These are phyloP conservation scores for Pleurotus djamor DNA, from an alignment of 768 basidiomycete genomes.

Conservation along the genomic window DNA sequence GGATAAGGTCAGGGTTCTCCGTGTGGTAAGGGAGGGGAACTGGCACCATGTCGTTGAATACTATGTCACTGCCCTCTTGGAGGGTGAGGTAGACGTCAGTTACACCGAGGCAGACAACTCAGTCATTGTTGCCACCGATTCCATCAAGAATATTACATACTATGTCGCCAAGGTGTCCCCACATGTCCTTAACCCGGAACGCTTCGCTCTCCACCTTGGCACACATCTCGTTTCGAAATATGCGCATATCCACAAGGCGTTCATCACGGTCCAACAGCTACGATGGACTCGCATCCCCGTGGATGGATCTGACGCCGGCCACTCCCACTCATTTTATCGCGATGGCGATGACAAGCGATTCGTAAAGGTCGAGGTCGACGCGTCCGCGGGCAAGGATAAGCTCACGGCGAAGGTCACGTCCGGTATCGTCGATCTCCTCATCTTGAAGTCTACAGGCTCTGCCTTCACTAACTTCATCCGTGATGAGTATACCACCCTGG, in stretches of 20 bases:
- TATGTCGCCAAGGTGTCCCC: conserved; percentile 89
- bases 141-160: conserved; percentile 72
- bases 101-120: conserved; percentile 90
- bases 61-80: conserved; percentile 74
- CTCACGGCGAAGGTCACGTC: conserved; percentile 60
- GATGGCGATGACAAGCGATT: conserved; percentile 90
- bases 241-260: conserved; percentile 67
- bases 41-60: conserved; percentile 84
- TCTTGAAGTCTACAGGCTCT: conserved; percentile 89
- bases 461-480: conserved; percentile 78
- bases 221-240: conserved; percentile 83
- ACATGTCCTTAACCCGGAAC: conserved; percentile 78
- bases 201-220: conserved; percentile 86
- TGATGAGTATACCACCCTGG: conserved; percentile 89
- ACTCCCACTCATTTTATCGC: conserved; percentile 80
- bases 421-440: conserved; percentile 81
- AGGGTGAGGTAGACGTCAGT: conserved; percentile 80
- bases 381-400: conserved; percentile 56
- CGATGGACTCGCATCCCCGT: conserved; percentile 82
- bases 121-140: conserved; percentile 89
- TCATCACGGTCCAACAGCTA: conserved; percentile 73
- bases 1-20: conserved; percentile 82
- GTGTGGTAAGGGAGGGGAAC: conserved; percentile 70
- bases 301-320: conserved; percentile 33
- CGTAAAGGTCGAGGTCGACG: conserved; percentile 65